Evolutionary conservation across 2,329 filamentous ascomycete species (phyloP), one percentile per base, ranked within the genome.

Genomic region (Trichoderma afroharzianum): DNA sequence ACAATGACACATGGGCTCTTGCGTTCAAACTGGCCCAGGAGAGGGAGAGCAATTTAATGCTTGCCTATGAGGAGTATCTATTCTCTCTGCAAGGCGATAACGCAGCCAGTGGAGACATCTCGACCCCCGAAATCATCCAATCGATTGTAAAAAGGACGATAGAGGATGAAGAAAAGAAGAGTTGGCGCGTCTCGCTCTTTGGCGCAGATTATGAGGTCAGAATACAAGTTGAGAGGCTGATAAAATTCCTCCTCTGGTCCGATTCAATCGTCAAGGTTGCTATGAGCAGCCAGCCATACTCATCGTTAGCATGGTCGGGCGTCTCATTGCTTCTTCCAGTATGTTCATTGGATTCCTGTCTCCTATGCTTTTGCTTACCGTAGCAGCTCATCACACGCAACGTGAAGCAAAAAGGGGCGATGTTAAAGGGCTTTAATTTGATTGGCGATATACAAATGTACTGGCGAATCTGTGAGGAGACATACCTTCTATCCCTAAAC

Each of bases 291-390:
- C 76, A 78, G 58, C 76, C 76, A 12, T 74, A 76, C 61, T 72
- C 75, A 12, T 74, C 75, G 24, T 53, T 79, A 57, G 77, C 75
- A 32, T 78, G 77, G 77, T 74, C 76, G 2, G 77, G 76, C 36
- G 72, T 76, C 36, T 74, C 76, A 28, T 53, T 77, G 1, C 64
- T 75, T 59, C 72, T 78, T 26, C 71, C 76, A 1, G 76, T 77
- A 73, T 47, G 74, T 68, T 14, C 2, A 7, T 24, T 15, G 8
- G 8, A 28, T 21, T 59, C 18, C n/a, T 1, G 6, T 33, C 30
- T 24, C 5, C 7, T 4, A 14, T 9, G 12, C 30, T 8, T 5
- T 21, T 32, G 18, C 57, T 59, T 14, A 59, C 32, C 8, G 18
- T n/a, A 6, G 21, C 32, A 74, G 71, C 72, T 77, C 36, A 47